Base-by-base conservation (phyloP, 345 rosid species). In the Anastatica hierochuntica region DNA sequence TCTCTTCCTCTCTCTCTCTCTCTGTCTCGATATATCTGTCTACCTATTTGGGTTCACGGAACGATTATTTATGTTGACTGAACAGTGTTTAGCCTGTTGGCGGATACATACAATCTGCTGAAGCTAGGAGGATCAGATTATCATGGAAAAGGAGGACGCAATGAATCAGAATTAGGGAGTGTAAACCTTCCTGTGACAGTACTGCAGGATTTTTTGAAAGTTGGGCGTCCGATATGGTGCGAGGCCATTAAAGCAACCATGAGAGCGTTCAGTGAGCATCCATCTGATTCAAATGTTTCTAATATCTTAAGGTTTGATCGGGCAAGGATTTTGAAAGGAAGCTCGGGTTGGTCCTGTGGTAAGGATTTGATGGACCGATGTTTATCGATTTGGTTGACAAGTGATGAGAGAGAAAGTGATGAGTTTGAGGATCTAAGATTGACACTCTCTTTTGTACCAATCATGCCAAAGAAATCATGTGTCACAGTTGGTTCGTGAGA, bases 101-200 rank as follows among this genome's bases (percentile, higher is more conserved):
- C 98, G 0, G 95, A 92, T 66, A 58, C 84, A 18, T 68, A 81
- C 13, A 75, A 70, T 50, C 90, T 92, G 56, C 43, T 92, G 62
- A 92, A 92, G 81, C 76, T 92, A 12, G 96, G 98, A 58, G 98
- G 98, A 6, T 81, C 98, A 26, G 96, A 92, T 77, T 92, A 64
- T 67, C 98, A 92, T 24, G 98, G 86, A 47, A 79, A 58, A 74
- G 94, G 94, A 4, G 90, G 95, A 43, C 76, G 79, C 8, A 46
- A 74, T n/a, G 97, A 92, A 54, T 79, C 94, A 3, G 95, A 79
- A 55, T 63, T 83, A 4, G 97, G 98, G 45, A 81, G 94, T 11
- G 95, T 85, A 14, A 77, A 78, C 64, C 84, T 92, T 65, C 95
- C 97, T 0, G 77, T 79, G 46, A 16, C 72, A 33, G 78, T 60